These are phyloP conservation scores for Malus domestica DNA, from an alignment of 306 rosid genomes.

Conservation along the genomic window ASM211411v1 NC_041800.1:28919733-28920232, in stretches of 20 bases:
- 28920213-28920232: slow-evolving; percentile 14
- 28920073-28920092: not conserved
- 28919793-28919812: not conserved
- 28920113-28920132: not conserved
- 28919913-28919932: slow-evolving; percentile 26
- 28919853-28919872: not conserved
- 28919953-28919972: slow-evolving; percentile 8
- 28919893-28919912: slow-evolving; percentile 32
- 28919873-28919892: slow-evolving; percentile 13
- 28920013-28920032: not conserved
- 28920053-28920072: not conserved
- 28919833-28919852: not conserved
- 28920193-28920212: slow-evolving; percentile 8
- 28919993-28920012: not conserved
- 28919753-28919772: not conserved
- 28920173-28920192: not conserved
- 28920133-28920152: not conserved
- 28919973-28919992: slow-evolving; percentile 13
- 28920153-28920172: not conserved
- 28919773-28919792: not conserved
- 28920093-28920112: not conserved
- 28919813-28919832: not conserved
- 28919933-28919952: slow-evolving; percentile 24
- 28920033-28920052: not conserved
- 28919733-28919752: slow-evolving; percentile 3